phyloP scores from a whole-genome alignment of 2,329 filamentous ascomycete genomes.

The Onygenales sp. region DNA sequence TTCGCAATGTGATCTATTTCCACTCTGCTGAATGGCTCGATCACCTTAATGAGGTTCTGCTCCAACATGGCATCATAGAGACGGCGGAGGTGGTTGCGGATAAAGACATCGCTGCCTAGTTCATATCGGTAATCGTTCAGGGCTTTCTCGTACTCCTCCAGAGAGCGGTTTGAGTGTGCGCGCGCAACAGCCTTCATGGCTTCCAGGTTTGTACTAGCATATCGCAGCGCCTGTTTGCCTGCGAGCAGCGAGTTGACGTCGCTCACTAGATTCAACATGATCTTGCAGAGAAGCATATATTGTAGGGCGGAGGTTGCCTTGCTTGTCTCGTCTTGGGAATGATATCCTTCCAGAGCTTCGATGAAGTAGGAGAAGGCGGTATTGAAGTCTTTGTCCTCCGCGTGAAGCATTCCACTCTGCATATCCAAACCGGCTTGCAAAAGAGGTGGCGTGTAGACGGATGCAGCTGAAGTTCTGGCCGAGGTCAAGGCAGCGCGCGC shows the following conservation, averaged over 20 bases:
- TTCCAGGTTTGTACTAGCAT: slow-evolving; percentile 89
- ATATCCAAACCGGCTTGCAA: slow-evolving; percentile 96
- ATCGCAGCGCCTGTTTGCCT: slow-evolving; percentile 93
- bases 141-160: slow-evolving; percentile 95
- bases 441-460: slow-evolving; percentile 90
- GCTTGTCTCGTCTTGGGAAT: slow-evolving; percentile 74
- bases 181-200: slow-evolving; percentile 98
- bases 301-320: slow-evolving; percentile 96
- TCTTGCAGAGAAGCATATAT: slow-evolving; percentile 99
- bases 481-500: slow-evolving; percentile 89
- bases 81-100: slow-evolving; percentile 89
- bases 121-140: slow-evolving; percentile 85
- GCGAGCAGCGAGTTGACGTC: slow-evolving; percentile 93
- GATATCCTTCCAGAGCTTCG: slow-evolving; percentile 94
- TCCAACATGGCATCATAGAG: slow-evolving; percentile 98
- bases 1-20: slow-evolving; percentile 95
- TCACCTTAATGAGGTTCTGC: slow-evolving; percentile 99
- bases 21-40: slow-evolving; percentile 94
- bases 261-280: slow-evolving; percentile 95
- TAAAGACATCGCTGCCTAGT: slow-evolving; percentile 88
- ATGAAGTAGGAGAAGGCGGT: slow-evolving; percentile 99
- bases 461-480: slow-evolving; percentile 88
- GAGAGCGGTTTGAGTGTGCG: slow-evolving; percentile 86
- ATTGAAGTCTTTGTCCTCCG: slow-evolving; percentile 98
- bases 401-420: slow-evolving; percentile 98